Conservation (phyloP, 129 eudicot species). For the Centaurea solstitialis region DNA sequence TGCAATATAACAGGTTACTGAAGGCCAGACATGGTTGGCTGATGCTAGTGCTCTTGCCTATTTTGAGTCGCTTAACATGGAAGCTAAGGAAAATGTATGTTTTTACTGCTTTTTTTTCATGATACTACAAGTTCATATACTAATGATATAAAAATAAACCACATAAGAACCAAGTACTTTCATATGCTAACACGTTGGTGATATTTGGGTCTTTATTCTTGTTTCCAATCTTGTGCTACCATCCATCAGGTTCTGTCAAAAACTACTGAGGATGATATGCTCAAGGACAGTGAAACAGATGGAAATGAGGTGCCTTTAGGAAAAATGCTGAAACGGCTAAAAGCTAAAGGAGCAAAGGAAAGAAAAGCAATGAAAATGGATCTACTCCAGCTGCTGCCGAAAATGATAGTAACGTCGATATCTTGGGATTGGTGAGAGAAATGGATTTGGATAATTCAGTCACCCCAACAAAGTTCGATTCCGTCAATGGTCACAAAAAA, state of each 20-base stretch:
- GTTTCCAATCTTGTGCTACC: slow-evolving; percentile 10
- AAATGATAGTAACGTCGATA: slow-evolving; percentile 54
- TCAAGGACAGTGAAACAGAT: slow-evolving; percentile 73
- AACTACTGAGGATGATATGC: slow-evolving; percentile 56
- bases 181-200: slow-evolving; percentile 1
- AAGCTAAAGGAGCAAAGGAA: slow-evolving; percentile 77
- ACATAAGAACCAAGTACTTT: background rate
- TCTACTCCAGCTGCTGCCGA: slow-evolving; percentile 37
- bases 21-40: slow-evolving; percentile 79
- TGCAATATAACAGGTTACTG: slow-evolving; percentile 40
- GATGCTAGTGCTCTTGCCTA: slow-evolving; percentile 67
- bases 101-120: background rate
- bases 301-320: slow-evolving; percentile 77
- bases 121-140: background rate
- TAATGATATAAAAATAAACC: background rate
- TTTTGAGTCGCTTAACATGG: slow-evolving; percentile 72
- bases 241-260: slow-evolving; percentile 48
- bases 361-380: slow-evolving; percentile 51
- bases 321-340: slow-evolving; percentile 64
- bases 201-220: slow-evolving; percentile 4
- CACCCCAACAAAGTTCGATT: slow-evolving; percentile 34
- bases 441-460: slow-evolving; percentile 57
- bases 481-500: slow-evolving; percentile 56
- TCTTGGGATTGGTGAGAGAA: slow-evolving; percentile 71
- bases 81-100: slow-evolving; percentile 70